Conservation (phyloP, 495 filamentous ascomycete genomes). For the Penicillium odoratum region DNA sequence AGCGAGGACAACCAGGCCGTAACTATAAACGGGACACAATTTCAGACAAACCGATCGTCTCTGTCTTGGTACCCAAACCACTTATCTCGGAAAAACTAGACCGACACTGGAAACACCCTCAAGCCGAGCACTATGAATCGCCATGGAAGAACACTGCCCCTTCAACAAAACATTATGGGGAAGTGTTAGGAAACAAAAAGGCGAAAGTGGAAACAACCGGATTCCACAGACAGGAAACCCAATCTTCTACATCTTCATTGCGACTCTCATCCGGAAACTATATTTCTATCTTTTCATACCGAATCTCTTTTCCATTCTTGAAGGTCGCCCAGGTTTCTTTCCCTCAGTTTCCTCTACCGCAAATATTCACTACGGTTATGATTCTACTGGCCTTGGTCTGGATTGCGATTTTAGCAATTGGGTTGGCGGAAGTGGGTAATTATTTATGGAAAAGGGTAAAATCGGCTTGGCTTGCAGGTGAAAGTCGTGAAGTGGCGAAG, state of each 20-base stretch:
- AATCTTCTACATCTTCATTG: slow-evolving; percentile 5
- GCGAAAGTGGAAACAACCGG: not conserved
- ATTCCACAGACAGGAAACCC: not conserved
- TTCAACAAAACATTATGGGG: slow-evolving; percentile 13
- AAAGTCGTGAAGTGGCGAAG: slow-evolving; percentile 1
- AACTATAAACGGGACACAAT: not conserved
- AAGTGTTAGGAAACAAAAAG: slow-evolving; percentile 11
- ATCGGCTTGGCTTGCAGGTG: not conserved
- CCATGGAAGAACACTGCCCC: not conserved
- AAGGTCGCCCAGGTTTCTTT: slow-evolving; percentile 14
- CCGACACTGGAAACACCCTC: slow-evolving; percentile 5
- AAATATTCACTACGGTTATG: slow-evolving; percentile 20
- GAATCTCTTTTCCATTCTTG: slow-evolving; percentile 17
- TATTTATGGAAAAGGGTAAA: slow-evolving; percentile 20
- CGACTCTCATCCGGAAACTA: slow-evolving; percentile 9
- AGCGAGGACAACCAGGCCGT: not conserved
- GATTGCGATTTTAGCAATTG: slow-evolving; percentile 29
- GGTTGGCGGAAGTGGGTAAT: slow-evolving; percentile 26
- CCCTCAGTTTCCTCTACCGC: slow-evolving; percentile 13
- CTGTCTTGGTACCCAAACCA: slow-evolving; percentile 14
- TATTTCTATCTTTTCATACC: slow-evolving; percentile 19
- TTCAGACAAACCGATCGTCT: slow-evolving; percentile 2
- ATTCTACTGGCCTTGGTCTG: slow-evolving; percentile 27
- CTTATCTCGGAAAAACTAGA: slow-evolving; percentile 2
- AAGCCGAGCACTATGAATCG: not conserved